A percentile compares a stretch with the other conserved stretches of the same genome.
phyloP scores from a whole-genome alignment of 805 yeast species.

The Clavispora fructus region DNA sequence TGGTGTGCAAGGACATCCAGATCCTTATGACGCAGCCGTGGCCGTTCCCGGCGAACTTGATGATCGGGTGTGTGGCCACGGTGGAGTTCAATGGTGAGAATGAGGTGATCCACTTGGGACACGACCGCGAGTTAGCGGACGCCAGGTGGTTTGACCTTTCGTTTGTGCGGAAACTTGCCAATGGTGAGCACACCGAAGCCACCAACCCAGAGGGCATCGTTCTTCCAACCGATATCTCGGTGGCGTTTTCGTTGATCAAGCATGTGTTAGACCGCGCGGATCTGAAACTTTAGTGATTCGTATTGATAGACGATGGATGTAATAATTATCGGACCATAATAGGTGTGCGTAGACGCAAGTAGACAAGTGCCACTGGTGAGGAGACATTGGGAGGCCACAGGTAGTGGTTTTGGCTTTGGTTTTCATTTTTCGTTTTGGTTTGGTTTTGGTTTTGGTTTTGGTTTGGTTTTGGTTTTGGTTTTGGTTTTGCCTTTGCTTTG shows the following conservation, averaged over 20 bases:
- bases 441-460: too few species aligned
- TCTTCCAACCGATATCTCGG: constrained; percentile 40
- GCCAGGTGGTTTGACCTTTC: constrained; percentile 76
- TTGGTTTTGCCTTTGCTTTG: too few species aligned
- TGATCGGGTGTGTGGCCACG: constrained; percentile 85
- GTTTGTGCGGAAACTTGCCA: constrained; percentile 42
- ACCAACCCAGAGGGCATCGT: constrained; percentile 32
- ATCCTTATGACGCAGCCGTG: constrained; percentile 85
- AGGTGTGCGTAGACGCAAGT: too few species aligned
- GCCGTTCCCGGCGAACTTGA: constrained; percentile 93
- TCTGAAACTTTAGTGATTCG: constrained; percentile 6
- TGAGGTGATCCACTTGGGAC: constrained; percentile 63
- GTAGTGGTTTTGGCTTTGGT: too few species aligned
- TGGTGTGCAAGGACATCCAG: constrained; percentile 50
- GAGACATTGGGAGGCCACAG: too few species aligned
- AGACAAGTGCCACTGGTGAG: too few species aligned
- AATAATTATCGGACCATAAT: too few species aligned
- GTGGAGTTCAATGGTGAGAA: constrained; percentile 67
- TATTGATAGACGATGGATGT: too few species aligned
- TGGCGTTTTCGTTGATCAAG: constrained; percentile 42
- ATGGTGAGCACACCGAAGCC: constrained; percentile 17
- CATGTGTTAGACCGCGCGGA: constrained; percentile 29
- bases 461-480: too few species aligned
- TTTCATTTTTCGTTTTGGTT: too few species aligned
- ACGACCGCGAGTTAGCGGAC: constrained; percentile 81